These are phyloP conservation scores for Penicillium sp. DNA, from an alignment of 2,329 filamentous ascomycete genomes.

Conservation along the genomic window DNA sequence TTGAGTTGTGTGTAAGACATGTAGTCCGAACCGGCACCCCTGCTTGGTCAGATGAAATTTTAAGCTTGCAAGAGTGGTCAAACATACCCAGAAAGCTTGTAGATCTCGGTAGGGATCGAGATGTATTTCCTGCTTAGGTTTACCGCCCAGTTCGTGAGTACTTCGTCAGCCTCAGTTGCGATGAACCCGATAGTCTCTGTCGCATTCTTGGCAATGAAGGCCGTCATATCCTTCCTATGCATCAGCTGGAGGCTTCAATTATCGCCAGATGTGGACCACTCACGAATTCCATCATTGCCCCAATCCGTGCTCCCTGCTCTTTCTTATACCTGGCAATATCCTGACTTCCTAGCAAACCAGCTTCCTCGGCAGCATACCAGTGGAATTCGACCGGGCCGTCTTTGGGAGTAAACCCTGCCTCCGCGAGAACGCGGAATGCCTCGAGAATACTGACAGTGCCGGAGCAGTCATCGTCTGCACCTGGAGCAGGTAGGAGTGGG, in stretches of 20 bases:
- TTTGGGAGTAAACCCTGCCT: constrained; percentile 9
- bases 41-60: not conserved
- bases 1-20: constrained; percentile 17
- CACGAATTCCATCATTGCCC: constrained; percentile 19
- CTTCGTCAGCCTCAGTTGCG: constrained; percentile 9
- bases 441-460: constrained; percentile 17
- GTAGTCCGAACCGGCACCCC: constrained; percentile 12
- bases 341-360: constrained; percentile 13
- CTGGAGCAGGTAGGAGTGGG: constrained; percentile 14
- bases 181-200: constrained; percentile 17
- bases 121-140: constrained; percentile 12
- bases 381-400: constrained; percentile 18
- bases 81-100: constrained; percentile 14
- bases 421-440: constrained; percentile 13
- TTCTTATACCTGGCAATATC: constrained; percentile 15
- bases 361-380: constrained; percentile 18
- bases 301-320: constrained; percentile 10
- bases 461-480: constrained; percentile 16
- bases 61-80: not conserved
- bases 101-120: constrained; percentile 12
- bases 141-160: constrained; percentile 14
- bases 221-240: constrained; percentile 13
- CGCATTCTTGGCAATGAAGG: constrained; percentile 11
- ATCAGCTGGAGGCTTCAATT: not conserved
- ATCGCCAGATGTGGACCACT: not conserved